A percentile compares a stretch with the other conserved stretches of the same genome.
Conservation (phyloP, 2,329 filamentous ascomycete species). For the Niveomyces coronatus region DNA sequence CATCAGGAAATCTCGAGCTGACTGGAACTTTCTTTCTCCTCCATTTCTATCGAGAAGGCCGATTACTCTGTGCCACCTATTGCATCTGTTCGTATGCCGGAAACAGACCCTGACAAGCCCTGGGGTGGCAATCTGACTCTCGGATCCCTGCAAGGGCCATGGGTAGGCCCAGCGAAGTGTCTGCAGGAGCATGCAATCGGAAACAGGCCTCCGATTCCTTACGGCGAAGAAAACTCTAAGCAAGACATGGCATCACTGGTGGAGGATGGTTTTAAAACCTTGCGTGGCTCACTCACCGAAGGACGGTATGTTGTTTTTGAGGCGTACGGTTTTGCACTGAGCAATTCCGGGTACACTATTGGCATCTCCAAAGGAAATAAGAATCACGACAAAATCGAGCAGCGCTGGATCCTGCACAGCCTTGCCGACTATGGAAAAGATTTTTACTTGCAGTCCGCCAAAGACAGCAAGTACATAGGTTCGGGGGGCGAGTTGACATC, state of each 20-base stretch:
- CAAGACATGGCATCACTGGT: constrained; percentile 24
- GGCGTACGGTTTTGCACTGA: constrained; percentile 27
- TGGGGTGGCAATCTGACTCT: constrained; percentile 21
- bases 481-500: constrained; percentile 7
- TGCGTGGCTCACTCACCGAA: constrained; percentile 40
- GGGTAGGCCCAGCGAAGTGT: constrained; percentile 30
- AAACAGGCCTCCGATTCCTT: constrained; percentile 27
- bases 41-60: no score
- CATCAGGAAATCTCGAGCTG: no score
- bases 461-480: constrained; percentile 16
- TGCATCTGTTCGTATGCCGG: constrained; percentile 25
- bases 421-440: constrained; percentile 13
- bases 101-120: constrained; percentile 21
- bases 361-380: constrained; percentile 6
- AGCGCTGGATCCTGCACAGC: constrained; percentile 39
- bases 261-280: constrained; percentile 42
- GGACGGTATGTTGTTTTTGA: constrained; percentile 43
- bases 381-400: constrained; percentile 28
- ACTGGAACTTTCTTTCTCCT: neutral
- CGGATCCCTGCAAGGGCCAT: constrained; percentile 9
- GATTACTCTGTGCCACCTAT: constrained; percentile 34
- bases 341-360: constrained; percentile 18
- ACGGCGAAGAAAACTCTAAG: constrained; percentile 22
- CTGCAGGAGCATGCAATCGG: constrained; percentile 18
- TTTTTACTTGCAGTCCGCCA: constrained; percentile 18